phyloP scores from a whole-genome alignment of 768 basidiomycete genomes.

The Calocybe cyanea region DNA sequence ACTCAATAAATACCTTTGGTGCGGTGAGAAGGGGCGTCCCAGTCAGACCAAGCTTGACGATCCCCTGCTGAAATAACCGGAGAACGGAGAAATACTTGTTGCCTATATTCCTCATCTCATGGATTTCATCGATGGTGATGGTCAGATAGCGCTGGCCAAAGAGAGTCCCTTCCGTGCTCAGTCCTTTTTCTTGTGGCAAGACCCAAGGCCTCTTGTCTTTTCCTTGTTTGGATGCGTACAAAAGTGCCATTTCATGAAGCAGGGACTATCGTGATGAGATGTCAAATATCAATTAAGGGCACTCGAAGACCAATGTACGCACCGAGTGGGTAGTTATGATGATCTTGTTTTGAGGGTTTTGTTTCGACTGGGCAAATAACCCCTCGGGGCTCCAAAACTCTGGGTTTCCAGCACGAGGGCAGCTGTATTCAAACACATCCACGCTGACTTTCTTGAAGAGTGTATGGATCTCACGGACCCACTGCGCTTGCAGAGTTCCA shows the following conservation, averaged over 20 bases:
- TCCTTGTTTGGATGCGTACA: too few species aligned
- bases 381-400: conserved; percentile 9
- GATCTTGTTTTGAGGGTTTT: conserved; percentile 2
- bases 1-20: too few species aligned
- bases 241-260: neutral
- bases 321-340: conserved; percentile 11
- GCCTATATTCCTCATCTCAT: conserved; percentile 18
- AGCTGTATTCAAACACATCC: conserved; percentile 8
- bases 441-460: conserved; percentile 3
- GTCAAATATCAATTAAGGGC: too few species aligned
- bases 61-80: conserved; percentile 5
- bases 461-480: conserved; percentile 9
- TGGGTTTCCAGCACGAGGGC: neutral
- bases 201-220: too few species aligned
- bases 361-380: conserved; percentile 3
- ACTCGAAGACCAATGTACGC: too few species aligned
- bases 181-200: too few species aligned
- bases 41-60: conserved; percentile 18
- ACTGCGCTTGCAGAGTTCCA: conserved; percentile 6
- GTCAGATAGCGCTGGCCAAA: conserved; percentile 16
- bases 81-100: conserved; percentile 14
- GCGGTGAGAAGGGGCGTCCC: conserved; percentile 27
- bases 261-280: too few species aligned
- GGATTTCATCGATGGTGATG: conserved; percentile 21
- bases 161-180: too few species aligned